A percentile compares a stretch with the other conserved stretches of the same genome.
Evolutionary conservation across 192 early-diverging fungal species (phyloP).

Genomic region (Chytriomyces sp.): DNA sequence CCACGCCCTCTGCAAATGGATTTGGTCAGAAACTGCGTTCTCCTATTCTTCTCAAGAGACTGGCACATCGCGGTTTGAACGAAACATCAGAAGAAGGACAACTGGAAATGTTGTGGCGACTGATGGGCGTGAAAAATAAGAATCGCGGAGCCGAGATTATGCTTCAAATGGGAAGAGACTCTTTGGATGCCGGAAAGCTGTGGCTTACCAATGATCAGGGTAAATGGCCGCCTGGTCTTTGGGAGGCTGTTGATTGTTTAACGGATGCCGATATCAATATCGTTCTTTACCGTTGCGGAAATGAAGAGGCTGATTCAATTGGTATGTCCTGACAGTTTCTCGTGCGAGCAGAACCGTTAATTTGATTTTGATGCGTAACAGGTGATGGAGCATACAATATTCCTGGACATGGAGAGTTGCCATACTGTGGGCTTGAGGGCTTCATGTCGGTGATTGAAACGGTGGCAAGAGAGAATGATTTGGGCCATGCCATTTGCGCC

Average conservation of each 20-base stretch:
- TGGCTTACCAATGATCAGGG: slow-evolving; percentile 39
- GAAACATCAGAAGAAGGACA: slow-evolving; percentile 27
- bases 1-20: neutral
- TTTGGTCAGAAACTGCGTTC: neutral
- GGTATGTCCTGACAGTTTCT: slow-evolving; percentile 47
- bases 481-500: slow-evolving; percentile 89
- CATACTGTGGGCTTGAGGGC: slow-evolving; percentile 94
- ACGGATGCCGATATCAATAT: slow-evolving; percentile 80
- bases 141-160: slow-evolving; percentile 53
- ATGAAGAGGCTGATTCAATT: slow-evolving; percentile 85
- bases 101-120: slow-evolving; percentile 48
- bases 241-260: slow-evolving; percentile 67
- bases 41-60: neutral
- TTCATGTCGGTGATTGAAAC: slow-evolving; percentile 81
- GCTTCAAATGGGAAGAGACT: slow-evolving; percentile 56
- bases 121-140: slow-evolving; percentile 46
- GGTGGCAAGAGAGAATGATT: slow-evolving; percentile 83
- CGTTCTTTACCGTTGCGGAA: slow-evolving; percentile 82
- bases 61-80: neutral
- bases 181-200: slow-evolving; percentile 40
- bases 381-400: slow-evolving; percentile 87
- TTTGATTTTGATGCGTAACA: slow-evolving; percentile 19
- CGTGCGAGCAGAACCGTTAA: neutral
- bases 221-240: slow-evolving; percentile 56
- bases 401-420: slow-evolving; percentile 78